These are phyloP conservation scores for Pisolithus sp. DNA, from an alignment of 768 basidiomycete species.

Conservation along the genomic window DNA sequence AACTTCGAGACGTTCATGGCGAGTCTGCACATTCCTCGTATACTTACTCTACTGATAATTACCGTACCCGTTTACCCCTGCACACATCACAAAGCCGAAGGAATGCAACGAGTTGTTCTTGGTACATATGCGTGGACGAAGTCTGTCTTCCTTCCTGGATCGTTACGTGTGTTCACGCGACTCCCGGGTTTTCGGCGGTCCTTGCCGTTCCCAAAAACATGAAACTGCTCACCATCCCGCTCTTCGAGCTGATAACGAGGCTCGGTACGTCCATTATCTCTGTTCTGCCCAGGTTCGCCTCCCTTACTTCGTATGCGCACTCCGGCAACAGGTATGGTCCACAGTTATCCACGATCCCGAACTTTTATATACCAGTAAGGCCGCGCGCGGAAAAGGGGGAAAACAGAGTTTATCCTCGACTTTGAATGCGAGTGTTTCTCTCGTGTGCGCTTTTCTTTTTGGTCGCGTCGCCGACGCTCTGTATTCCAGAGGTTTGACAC, in stretches of 20 bases:
- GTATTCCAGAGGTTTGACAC: too few relatives aligned
- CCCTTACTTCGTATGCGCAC: not conserved
- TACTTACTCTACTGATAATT: not conserved
- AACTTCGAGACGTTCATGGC: slow-evolving; percentile 99
- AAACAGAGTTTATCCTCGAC: not conserved
- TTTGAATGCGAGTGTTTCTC: too few relatives aligned
- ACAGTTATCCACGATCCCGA: slow-evolving; percentile 90
- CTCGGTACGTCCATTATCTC: slow-evolving; percentile 43
- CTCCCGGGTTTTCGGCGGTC: slow-evolving; percentile 55
- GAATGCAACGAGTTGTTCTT: slow-evolving; percentile 96
- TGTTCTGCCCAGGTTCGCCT: not conserved
- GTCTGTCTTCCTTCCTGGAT: slow-evolving; percentile 42
- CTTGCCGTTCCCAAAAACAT: slow-evolving; percentile 97
- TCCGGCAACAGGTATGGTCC: slow-evolving; percentile 31
- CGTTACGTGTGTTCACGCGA: not conserved
- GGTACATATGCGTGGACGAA: slow-evolving; percentile 91
- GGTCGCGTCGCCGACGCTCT: too few relatives aligned
- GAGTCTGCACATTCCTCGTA: slow-evolving; percentile 24
- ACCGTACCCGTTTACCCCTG: slow-evolving; percentile 90
- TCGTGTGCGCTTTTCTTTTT: too few relatives aligned
- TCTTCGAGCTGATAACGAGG: slow-evolving; percentile 98
- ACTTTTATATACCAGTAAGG: slow-evolving; percentile 70
- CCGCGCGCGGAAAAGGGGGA: not conserved
- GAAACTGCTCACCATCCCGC: slow-evolving; percentile 94
- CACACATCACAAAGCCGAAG: slow-evolving; percentile 96